Evolutionary conservation across 176 grass and related monocot genomes (phyloP).

Genomic region (Musa troglodytarum): DNA sequence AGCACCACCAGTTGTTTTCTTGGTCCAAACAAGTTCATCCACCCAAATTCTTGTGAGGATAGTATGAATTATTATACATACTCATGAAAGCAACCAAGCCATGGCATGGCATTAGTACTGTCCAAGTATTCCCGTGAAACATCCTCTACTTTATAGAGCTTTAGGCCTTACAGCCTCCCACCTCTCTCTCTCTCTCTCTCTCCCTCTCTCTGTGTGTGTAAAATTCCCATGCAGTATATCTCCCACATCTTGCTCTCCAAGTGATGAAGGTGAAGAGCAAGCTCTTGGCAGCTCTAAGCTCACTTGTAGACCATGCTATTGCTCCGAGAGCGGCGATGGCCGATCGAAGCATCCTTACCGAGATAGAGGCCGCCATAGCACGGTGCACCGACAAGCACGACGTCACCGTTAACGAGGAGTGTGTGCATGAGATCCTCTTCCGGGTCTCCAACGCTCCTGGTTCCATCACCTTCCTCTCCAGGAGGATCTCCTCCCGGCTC

Average conservation of each 20-base stretch:
- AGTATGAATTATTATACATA: not conserved
- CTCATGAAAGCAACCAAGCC: not conserved
- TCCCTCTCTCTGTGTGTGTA: constrained; percentile 12
- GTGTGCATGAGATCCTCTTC: constrained; percentile 85
- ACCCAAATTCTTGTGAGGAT: not conserved
- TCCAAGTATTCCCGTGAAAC: not conserved
- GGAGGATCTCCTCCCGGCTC: constrained; percentile 57
- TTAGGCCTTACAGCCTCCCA: not conserved
- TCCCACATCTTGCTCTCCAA: not conserved
- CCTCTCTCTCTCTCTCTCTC: constrained; percentile 1
- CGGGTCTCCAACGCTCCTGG: constrained; percentile 86
- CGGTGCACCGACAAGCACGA: constrained; percentile 45
- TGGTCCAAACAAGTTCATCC: not conserved
- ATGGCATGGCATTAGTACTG: not conserved
- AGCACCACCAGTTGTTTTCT: not conserved
- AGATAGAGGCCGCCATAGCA: constrained; percentile 59
- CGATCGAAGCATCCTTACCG: constrained; percentile 39
- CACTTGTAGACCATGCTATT: constrained; percentile 53
- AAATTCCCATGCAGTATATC: not conserved
- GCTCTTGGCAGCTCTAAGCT: constrained; percentile 59
- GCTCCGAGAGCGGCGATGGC: not conserved
- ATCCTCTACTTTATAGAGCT: not conserved
- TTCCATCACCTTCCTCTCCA: constrained; percentile 75
- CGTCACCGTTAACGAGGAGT: constrained; percentile 27
- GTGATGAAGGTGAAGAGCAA: constrained; percentile 72